Percentiles rank a stretch among this genome's conserved stretches.
phyloP scores from a whole-genome alignment of 2,329 filamentous ascomycete genomes.

The Alternaria consortialis region DNA sequence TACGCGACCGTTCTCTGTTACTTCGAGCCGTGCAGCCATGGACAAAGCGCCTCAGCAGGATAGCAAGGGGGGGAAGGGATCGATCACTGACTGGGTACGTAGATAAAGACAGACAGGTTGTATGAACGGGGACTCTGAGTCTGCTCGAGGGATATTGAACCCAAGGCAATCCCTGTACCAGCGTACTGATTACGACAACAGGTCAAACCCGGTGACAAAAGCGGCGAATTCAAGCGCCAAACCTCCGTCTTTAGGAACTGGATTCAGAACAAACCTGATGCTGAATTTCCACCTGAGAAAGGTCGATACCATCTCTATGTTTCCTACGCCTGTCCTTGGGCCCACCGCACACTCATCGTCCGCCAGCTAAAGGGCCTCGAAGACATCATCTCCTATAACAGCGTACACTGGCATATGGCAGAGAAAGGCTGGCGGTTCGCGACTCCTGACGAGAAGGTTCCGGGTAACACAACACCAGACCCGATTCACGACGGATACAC shows the following conservation, averaged over 20 bases:
- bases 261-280: constrained; percentile 75
- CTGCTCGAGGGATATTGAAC: neutral
- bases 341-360: constrained; percentile 85
- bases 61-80: constrained; percentile 4
- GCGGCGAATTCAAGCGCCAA: constrained; percentile 93
- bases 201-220: constrained; percentile 67
- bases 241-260: constrained; percentile 81
- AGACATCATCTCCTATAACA: constrained; percentile 78
- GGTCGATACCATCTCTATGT: constrained; percentile 94
- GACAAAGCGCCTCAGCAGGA: constrained; percentile 20
- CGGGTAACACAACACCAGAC: constrained; percentile 66
- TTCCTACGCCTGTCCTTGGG: constrained; percentile 95
- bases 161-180: neutral
- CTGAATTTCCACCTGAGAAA: constrained; percentile 84
- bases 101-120: too few species aligned
- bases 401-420: constrained; percentile 92
- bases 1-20: constrained; percentile 23
- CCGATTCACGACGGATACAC: constrained; percentile 74
- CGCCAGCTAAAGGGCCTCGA: constrained; percentile 92
- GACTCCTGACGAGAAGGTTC: constrained; percentile 67
- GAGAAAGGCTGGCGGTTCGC: constrained; percentile 85
- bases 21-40: constrained; percentile 20
- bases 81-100: constrained; percentile 14
- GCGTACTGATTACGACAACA: neutral
- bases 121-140: neutral